These are phyloP conservation scores for Gardenia jasminoides DNA, from an alignment of 257 asterid species.

Conservation along the genomic window DNA sequence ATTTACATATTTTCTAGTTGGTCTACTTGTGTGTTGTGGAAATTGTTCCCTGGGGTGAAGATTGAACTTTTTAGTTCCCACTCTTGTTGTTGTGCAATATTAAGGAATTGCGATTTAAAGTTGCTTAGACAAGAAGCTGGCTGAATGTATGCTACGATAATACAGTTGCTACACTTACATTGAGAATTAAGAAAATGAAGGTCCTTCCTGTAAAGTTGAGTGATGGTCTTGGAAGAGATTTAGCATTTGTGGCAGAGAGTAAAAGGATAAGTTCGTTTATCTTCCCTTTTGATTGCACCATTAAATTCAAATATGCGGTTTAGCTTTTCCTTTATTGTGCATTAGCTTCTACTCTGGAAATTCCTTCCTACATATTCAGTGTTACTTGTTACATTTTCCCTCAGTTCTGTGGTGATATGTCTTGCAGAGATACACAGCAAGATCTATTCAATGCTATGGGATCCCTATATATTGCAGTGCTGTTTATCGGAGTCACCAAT, in stretches of 20 bases:
- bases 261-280: background rate
- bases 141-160: background rate
- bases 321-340: background rate
- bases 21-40: background rate
- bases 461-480: slow-evolving; percentile 82
- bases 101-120: background rate
- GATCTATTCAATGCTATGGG: slow-evolving; percentile 96
- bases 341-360: background rate
- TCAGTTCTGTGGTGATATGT: slow-evolving; percentile 18
- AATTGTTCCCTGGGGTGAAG: background rate
- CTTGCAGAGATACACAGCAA: slow-evolving; percentile 74
- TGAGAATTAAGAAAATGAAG: background rate
- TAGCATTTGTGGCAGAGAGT: background rate
- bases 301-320: background rate
- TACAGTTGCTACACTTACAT: background rate
- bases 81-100: background rate
- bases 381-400: background rate
- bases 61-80: background rate
- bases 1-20: background rate
- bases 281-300: background rate
- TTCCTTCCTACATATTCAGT: background rate
- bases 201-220: background rate
- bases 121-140: background rate
- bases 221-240: background rate
- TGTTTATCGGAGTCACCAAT: slow-evolving; percentile 81